Conservation (phyloP, 768 basidiomycete genomes). For the Neoboletus subvelutipes region DNA sequence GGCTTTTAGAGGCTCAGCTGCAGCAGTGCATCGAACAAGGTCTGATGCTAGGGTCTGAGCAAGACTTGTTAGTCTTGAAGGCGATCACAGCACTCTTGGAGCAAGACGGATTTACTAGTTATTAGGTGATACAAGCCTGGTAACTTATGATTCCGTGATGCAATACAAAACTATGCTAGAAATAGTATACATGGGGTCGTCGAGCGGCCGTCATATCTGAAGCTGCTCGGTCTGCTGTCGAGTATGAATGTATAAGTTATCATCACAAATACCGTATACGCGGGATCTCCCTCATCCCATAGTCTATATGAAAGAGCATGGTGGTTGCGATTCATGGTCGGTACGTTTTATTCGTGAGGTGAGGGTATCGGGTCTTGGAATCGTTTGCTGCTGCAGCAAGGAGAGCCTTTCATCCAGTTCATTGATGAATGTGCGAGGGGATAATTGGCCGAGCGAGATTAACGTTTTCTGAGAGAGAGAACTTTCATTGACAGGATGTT, state of each 20-base stretch:
- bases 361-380: slow-evolving; percentile 1
- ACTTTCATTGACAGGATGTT: not conserved
- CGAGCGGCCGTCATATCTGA: not conserved
- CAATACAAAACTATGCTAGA: slow-evolving; percentile 18
- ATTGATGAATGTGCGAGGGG: slow-evolving; percentile 18
- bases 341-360: not conserved
- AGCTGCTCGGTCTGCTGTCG: not conserved
- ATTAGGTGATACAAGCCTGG: not conserved
- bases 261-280: not conserved
- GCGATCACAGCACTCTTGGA: slow-evolving; percentile 42
- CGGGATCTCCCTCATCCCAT: not conserved
- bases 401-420: slow-evolving; percentile 23
- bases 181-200: slow-evolving; percentile 5
- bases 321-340: not conserved
- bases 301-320: not conserved
- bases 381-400: slow-evolving; percentile 16
- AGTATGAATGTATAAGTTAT: slow-evolving; percentile 14
- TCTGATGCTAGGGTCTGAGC: slow-evolving; percentile 42
- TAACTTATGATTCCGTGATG: not conserved
- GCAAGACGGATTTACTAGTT: slow-evolving; percentile 34
- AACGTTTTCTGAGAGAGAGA: not conserved
- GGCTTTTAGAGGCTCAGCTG: slow-evolving; percentile 69
- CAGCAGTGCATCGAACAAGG: slow-evolving; percentile 64
- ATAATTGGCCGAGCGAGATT: slow-evolving; percentile 4
- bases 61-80: slow-evolving; percentile 53